Evolutionary conservation across 2,329 filamentous ascomycete genomes (phyloP), one percentile per base, ranked within the genome.

Genomic region (Zarea fungicola): DNA sequence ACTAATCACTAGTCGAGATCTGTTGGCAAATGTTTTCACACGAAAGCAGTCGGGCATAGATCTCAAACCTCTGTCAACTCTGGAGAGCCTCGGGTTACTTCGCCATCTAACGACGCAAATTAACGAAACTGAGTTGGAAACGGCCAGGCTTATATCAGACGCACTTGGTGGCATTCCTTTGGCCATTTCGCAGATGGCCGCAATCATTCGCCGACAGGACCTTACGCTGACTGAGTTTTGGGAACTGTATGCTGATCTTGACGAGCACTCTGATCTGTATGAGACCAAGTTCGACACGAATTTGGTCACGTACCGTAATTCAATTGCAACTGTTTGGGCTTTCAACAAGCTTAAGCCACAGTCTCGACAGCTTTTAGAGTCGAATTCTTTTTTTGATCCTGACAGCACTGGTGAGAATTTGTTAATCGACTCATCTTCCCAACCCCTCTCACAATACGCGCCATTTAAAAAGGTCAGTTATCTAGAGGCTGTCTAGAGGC

Each of bases 1-100:
- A n/a, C 29, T 51, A 11, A 36, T 51, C 28, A 51, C 49, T 9
- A 51, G 49, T 34, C 36, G 42, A 7, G 49, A 51, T 32, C 49
- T 36, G 3, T 18, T 42, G 31, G 42, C 42, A n/a, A 28, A 5
- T 10, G 21, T 46, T 10, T 51, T 51, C 13, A 51, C 49, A 6
- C 46, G 29, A 14, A 28, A 28, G 37, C 10, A 13, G 5, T 28
- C 25, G 14, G 49, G 49, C 2, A 22, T 51, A 8, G 42, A 42
- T 25, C 42, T 51, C 16, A 5, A 18, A 1, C 42, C 49, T 5
- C 28, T 51, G 8, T 40, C 49, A 21, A 9, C 28, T 9, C 13
- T 29, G 9, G 47, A 49, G 5, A 37, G 47, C 14, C 26, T 49
- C 3, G 22, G 16, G 6, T 31, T 49, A 8, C 21, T 49, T 13